Percentiles rank a stretch among this genome's conserved stretches.
These are phyloP conservation scores for Aspergillus nomiae DNA, from an alignment of 2,329 filamentous ascomycete genomes.

Conservation along the genomic window DNA sequence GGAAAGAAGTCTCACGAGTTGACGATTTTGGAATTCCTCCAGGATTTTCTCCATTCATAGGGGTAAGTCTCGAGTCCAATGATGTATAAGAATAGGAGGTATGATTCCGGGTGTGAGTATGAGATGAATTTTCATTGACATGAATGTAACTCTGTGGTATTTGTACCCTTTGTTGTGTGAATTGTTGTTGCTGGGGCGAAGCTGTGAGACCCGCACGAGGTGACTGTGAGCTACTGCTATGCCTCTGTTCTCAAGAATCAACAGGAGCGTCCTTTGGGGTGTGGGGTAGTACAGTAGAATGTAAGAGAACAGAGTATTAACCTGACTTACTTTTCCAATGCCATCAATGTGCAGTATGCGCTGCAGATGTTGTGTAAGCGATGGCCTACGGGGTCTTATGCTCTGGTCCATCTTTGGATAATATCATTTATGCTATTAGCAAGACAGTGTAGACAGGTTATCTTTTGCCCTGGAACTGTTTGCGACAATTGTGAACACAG, in stretches of 20 bases:
- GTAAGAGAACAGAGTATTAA: background rate
- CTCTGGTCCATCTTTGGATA: slow-evolving; percentile 10
- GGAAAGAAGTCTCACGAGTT: background rate
- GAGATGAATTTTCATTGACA: background rate
- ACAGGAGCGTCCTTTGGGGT: background rate
- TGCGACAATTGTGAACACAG: background rate
- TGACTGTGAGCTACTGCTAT: background rate
- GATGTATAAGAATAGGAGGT: background rate
- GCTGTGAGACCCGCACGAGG: background rate
- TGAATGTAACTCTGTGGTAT: background rate
- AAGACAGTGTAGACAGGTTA: background rate
- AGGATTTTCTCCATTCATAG: background rate
- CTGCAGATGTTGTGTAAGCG: slow-evolving; percentile 25
- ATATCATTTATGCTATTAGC: background rate
- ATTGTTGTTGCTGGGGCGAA: background rate
- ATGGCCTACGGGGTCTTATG: slow-evolving; percentile 21
- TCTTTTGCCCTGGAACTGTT: background rate
- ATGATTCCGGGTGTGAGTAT: background rate
- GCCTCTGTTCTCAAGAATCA: background rate
- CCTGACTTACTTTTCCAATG: slow-evolving; percentile 18
- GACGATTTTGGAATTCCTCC: background rate
- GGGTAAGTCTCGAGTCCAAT: background rate
- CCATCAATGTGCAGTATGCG: slow-evolving; percentile 24
- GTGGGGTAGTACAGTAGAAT: background rate
- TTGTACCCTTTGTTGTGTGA: background rate